These are phyloP conservation scores for Monarda citriodora DNA, from an alignment of 305 asterid genomes.

Conservation along the genomic window DNA sequence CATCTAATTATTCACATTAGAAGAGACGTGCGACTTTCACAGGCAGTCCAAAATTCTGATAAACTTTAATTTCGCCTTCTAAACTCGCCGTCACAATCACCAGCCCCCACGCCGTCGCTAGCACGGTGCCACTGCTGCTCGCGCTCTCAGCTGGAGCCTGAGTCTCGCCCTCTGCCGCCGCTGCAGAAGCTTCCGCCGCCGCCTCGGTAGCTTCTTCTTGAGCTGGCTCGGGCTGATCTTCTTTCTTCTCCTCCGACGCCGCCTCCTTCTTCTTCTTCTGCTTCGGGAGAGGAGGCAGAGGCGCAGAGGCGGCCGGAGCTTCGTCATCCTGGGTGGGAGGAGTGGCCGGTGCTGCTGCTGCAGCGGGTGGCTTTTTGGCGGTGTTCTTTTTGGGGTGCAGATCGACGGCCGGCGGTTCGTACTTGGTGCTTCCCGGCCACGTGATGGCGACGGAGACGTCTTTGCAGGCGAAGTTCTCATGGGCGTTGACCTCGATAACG, in stretches of 20 bases:
- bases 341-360: background rate
- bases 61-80: slow-evolving; percentile 79
- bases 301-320: background rate
- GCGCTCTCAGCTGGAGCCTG: slow-evolving; percentile 32
- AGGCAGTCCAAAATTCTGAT: slow-evolving; percentile 82
- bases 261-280: slow-evolving; percentile 34
- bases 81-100: slow-evolving; percentile 70
- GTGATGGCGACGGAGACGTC: slow-evolving; percentile 82
- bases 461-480: slow-evolving; percentile 68
- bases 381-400: slow-evolving; percentile 50
- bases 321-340: slow-evolving; percentile 43
- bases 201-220: background rate
- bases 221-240: slow-evolving; percentile 33
- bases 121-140: slow-evolving; percentile 25
- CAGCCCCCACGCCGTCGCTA: slow-evolving; percentile 84
- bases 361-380: background rate
- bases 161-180: background rate
- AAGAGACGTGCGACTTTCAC: slow-evolving; percentile 58
- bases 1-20: slow-evolving; percentile 9
- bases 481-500: slow-evolving; percentile 28
- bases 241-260: slow-evolving; percentile 21
- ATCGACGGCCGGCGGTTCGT: slow-evolving; percentile 61
- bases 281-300: slow-evolving; percentile 64
- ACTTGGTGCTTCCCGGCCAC: slow-evolving; percentile 56
- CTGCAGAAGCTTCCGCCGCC: background rate